Evolutionary conservation across 192 early-diverging fungal species (phyloP), one percentile per base, ranked within the genome.

Genomic region (Geranomyces variabilis): DNA sequence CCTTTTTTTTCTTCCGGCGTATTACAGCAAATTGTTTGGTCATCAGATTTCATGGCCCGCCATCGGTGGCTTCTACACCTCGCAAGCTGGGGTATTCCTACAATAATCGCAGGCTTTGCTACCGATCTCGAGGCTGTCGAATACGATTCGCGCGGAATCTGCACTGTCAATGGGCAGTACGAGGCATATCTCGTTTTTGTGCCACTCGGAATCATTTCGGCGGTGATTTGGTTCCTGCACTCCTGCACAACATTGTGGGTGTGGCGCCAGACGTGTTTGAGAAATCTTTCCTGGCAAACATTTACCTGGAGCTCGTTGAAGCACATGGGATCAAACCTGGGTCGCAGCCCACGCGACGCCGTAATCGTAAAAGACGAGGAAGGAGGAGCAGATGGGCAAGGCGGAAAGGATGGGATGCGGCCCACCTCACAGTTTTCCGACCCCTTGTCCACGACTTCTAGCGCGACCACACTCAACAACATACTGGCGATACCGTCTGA

Each of bases 21-120:
- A 12, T 24, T n/a, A n/a, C n/a, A 74, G 71, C 51, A 74, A 67
- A 56, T 67, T 33, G 71, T 67, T 7, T 74, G 71, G 71, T 15
- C 29, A 31, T 63, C 57, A 26, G 13, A 36, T 0, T 0, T 28
- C 43, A 14, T 72, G 60, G 49, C 8, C 12, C 59, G 61, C 15
- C 31, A 53, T 15, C 43, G 21, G 2, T 64, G 61, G 62, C 14
- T 51, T 28, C 70, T 53, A 15, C 70, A 72, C 62, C 4, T 72
- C 8, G 15, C 46, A 10, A 26, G 29, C 62, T 72, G 70, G 70
- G 48, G 28, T 22, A n/a, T 64, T 22, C 62, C 70, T 12, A 48
- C 62, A 21, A 49, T 64, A 13, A 24, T 72, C 8, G 46, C 62
- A 5, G 48, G 17, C 26, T 43, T 62, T 21, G 62, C 70, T 7